Base-by-base conservation (phyloP, 1,284 basidiomycete genomes). In the Trametes pubescens region DNA sequence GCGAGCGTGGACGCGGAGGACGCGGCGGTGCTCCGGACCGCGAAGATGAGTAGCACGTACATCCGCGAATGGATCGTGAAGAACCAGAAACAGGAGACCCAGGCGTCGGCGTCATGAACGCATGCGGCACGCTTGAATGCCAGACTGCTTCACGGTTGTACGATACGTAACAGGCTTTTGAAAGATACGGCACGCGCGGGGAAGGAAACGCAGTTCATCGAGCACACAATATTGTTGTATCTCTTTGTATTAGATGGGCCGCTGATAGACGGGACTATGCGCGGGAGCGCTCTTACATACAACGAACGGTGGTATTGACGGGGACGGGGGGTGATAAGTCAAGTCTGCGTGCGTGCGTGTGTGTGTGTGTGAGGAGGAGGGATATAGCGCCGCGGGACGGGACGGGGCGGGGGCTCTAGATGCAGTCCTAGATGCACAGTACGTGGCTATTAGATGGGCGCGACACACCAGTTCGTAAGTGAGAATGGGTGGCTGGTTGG, bases 1-100 rank as follows among this genome's bases (percentile, higher is more conserved):
- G 78, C 81, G 13, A 86, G 80, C 61, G 76, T 90, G 24, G 87
- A 87, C 61, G 82, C 83, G 59, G 82, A 83, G 35, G 90, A 95
- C 72, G 82, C 86, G 34, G 87, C 87, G 55, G 77, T 84, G 73
- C 77, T 96, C 64, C 89, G 89, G 73, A 81, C 86, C 68, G 83
- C 88, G 44, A 97, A 97, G 82, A 88, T 97, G 86, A 95, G 95
- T 73, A 96, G 94, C 75, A 96, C 94, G 9, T 92, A 85, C 65
- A 95, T 98, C 68, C 82, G 95, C 35, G 83, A 90, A 68, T 96
- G 93, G 93, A 89, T 97, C 69, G 86, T 83, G 24, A 77, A 82
- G 62, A 77, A 79, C 53, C 59, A 59, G 48, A 26, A 6, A 18
- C 48, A n/a, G 26, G n/a, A 18, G 9, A 13, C 24, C 43, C 9